Evolutionary conservation across 345 rosid genomes (phyloP).

Genomic region (Excoecaria cochinchinensis): DNA sequence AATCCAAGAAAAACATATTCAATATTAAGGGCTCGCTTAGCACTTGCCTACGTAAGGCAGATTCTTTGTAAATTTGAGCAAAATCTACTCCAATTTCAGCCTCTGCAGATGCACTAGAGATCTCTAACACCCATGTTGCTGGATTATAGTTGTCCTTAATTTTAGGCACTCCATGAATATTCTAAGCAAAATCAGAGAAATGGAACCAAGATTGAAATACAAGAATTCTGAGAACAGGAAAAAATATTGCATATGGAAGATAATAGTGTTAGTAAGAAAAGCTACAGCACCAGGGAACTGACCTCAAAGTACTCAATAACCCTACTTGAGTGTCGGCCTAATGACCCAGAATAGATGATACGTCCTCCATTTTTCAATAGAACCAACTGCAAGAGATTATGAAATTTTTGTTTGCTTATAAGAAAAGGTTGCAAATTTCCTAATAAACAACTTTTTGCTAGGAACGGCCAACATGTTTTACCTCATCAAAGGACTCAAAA

Average conservation of each 20-base stretch:
- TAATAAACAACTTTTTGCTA: no score
- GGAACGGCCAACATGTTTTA: slow-evolving; percentile 12
- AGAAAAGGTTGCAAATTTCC: no score
- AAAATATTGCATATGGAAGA: not conserved
- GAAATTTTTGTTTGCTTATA: no score
- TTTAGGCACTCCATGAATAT: slow-evolving; percentile 53
- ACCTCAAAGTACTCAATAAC: slow-evolving; percentile 77
- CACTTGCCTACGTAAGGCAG: slow-evolving; percentile 54
- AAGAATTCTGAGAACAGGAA: not conserved
- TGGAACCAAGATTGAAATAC: not conserved
- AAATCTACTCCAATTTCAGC: slow-evolving; percentile 61
- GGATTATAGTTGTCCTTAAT: slow-evolving; percentile 70
- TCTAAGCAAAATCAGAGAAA: slow-evolving; percentile 26
- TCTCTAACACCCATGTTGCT: slow-evolving; percentile 81
- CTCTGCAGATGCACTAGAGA: slow-evolving; percentile 61
- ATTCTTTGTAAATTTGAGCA: slow-evolving; percentile 45
- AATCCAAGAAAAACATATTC: not conserved
- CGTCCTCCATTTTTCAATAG: slow-evolving; percentile 72
- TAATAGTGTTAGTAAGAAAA: not conserved
- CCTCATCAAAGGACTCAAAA: slow-evolving; percentile 88
- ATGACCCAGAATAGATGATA: slow-evolving; percentile 61
- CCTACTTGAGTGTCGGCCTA: slow-evolving; percentile 57
- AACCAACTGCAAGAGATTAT: slow-evolving; percentile 47
- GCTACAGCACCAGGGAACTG: not conserved
- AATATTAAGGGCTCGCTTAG: not conserved